Evolutionary conservation across 2,329 filamentous ascomycete genomes (phyloP), one percentile per base, ranked within the genome.

Genomic region (Fusarium nematophilum): DNA sequence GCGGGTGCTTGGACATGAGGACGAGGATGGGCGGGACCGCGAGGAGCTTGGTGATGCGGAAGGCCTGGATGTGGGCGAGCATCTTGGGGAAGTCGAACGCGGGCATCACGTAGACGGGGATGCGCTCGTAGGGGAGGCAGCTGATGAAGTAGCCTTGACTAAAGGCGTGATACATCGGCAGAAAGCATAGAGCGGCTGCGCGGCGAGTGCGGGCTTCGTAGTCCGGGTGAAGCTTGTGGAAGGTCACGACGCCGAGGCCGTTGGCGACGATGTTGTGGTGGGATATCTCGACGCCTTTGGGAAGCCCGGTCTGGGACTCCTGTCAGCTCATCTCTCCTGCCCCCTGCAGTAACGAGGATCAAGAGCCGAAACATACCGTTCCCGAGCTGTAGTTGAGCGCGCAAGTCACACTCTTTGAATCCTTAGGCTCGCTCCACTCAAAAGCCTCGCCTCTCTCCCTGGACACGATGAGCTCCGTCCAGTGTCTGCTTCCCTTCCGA

Each of bases 281-380:
- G n/a, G 87, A 86, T 62, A 95, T 90, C 75, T 90, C 87, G 11
- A 95, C 92, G 9, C 92, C 92, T 72, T 96, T 96, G 9, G 92
- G 91, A 4, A 92, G 81, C 6, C 92, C 92, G 0, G 92, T 96
- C 70, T 72, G 30, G 26, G 13, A 31, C 11, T 9, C n/a, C n/a
- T 14, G 31, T 64, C 44, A 66, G 55, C 29, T 13, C 13, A 14
- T 9, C 39, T 2, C 26, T 9, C n/a, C 11, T 2, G 29, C 18
- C 13, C 15, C 6, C n/a, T 18, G 21, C 13, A 17, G 26, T 15
- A 5, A 17, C 9, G 2, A 27, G 17, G 14, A 6, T 11, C 14
- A 33, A 21, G 25, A 10, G 9, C 23, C 4, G 3, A 13, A 26
- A 50, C 70, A 23, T 69, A 72, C 70, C 25, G 90, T 93, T 9